Base-by-base conservation (phyloP, 2,329 filamentous ascomycete species). In the Paecilomyces variotii region DNA sequence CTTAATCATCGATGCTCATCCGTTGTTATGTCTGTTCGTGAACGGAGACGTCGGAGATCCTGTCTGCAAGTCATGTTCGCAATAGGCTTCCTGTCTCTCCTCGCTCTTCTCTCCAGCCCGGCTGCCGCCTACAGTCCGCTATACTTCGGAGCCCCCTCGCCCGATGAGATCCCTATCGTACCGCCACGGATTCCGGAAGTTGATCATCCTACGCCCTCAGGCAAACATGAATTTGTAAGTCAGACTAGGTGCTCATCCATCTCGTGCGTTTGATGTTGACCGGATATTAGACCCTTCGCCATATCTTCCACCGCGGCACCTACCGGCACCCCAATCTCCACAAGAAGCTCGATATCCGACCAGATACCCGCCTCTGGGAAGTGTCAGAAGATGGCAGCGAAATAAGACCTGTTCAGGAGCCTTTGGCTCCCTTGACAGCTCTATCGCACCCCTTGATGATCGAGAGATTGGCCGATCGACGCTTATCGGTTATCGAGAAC, bases 231-330 rank as follows among this genome's bases (percentile, higher is more conserved):
- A 56, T 76, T 76, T 69, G 74, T 76, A 68, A 60, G 68, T 61
- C 24, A 26, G n/a, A 11, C 9, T 9, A 19, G 52, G 24, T 26
- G n/a, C n/a, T 45, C 7, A 27, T 57, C 9, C 14, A 30, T 35
- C 11, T 55, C 59, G 14, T 24, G 10, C 4, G 25, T 26, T 2
- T 56, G 27, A 53, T 51, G 53, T 32, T 58, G 39, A 63, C 56
- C 52, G 34, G 53, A 54, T 53, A 51, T 45, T 61, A 75, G 74
- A 67, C 69, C 5, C 83, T 99, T 58, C 87, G 91, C 67, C 93
- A 99, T 75, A 87, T 97, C 68, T 94, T 90, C 76, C 92, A 97
- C 72, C 92, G 96, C 76, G 93, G 93, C 59, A 89, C 90, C 49
- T 84, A 93, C 72, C 78, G 83, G 65, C 84, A 96, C 65, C 92